Conservation (phyloP, 257 asterid species). For the Ehretia macrophylla region DNA sequence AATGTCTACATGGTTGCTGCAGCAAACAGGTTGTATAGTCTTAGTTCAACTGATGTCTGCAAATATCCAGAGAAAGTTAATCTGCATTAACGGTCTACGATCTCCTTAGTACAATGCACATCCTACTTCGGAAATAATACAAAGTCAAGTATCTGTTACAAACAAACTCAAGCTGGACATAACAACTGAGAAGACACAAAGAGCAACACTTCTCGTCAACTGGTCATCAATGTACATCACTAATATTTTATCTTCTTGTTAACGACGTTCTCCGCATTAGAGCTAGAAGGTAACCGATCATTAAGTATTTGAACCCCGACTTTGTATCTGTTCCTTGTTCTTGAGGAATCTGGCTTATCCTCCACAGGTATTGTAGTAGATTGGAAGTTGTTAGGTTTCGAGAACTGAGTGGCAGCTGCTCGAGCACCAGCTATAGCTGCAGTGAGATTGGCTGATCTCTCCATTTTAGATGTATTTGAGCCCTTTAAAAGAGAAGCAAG, state of each 20-base stretch:
- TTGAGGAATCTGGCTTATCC: slow-evolving; percentile 22
- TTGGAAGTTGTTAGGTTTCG: slow-evolving; percentile 27
- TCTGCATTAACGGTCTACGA: too few species aligned
- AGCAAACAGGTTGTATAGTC: too few species aligned
- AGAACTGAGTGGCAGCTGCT: slow-evolving; percentile 75
- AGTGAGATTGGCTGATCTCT: slow-evolving; percentile 45
- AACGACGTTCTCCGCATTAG: not conserved
- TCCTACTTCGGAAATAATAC: too few species aligned
- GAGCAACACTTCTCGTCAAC: not conserved
- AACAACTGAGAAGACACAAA: too few species aligned
- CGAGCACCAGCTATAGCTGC: slow-evolving; percentile 82
- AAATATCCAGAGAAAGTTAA: too few species aligned
- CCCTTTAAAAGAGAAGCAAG: slow-evolving; percentile 28
- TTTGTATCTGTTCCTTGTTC: slow-evolving; percentile 24
- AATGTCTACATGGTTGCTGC: too few species aligned
- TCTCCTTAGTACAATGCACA: too few species aligned
- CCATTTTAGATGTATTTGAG: slow-evolving; percentile 26
- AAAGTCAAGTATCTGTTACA: too few species aligned
- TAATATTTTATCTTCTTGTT: not conserved
- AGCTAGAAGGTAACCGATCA: slow-evolving; percentile 2
- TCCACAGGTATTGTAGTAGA: slow-evolving; percentile 8
- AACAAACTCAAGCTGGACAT: too few species aligned
- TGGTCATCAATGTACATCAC: not conserved
- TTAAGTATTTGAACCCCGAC: not conserved
- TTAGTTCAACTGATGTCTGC: too few species aligned